phyloP scores from a whole-genome alignment of 1,139 yeast species.

The Blastobotrys petasosporus region DNA sequence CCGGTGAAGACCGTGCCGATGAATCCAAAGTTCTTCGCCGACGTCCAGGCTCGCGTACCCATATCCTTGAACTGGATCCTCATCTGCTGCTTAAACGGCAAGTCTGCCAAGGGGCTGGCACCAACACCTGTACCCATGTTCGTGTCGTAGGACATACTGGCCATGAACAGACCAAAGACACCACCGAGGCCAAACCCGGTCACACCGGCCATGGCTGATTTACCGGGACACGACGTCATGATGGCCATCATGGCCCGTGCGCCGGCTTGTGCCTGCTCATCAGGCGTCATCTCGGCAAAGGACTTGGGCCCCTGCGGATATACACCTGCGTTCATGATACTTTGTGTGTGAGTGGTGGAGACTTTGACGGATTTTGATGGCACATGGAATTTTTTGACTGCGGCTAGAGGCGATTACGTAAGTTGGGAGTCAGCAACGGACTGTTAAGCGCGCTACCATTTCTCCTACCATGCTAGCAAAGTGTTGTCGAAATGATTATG shows the following conservation, averaged over 20 bases:
- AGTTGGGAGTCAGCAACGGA: too few relatives aligned
- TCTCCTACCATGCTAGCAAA: too few relatives aligned
- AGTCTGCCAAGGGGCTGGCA: constrained; percentile 51
- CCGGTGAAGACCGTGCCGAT: constrained; percentile 93
- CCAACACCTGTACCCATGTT: constrained; percentile 53
- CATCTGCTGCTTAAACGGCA: constrained; percentile 92
- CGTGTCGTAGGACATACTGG: constrained; percentile 79
- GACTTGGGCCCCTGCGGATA: constrained; percentile 6
- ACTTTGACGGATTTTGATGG: too few relatives aligned
- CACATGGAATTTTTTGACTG: too few relatives aligned
- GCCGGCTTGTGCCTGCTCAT: constrained; percentile 89
- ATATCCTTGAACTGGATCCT: constrained; percentile 85
- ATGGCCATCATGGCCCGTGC: constrained; percentile 77
- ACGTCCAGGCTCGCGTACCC: constrained; percentile 78
- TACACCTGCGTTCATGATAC: too few relatives aligned
- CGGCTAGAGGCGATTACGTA: too few relatives aligned
- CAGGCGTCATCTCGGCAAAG: constrained; percentile 71
- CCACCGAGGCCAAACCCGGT: constrained; percentile 96
- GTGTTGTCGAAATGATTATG: too few relatives aligned
- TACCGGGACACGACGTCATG: constrained; percentile 95
- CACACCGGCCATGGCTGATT: constrained; percentile 84
- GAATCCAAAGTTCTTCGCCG: constrained; percentile 92
- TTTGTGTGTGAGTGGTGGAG: too few relatives aligned
- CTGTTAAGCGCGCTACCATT: too few relatives aligned
- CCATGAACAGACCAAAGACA: constrained; percentile 94